Conservation (phyloP, 2,329 filamentous ascomycete genomes). For the Claviceps purpurea region DNA sequence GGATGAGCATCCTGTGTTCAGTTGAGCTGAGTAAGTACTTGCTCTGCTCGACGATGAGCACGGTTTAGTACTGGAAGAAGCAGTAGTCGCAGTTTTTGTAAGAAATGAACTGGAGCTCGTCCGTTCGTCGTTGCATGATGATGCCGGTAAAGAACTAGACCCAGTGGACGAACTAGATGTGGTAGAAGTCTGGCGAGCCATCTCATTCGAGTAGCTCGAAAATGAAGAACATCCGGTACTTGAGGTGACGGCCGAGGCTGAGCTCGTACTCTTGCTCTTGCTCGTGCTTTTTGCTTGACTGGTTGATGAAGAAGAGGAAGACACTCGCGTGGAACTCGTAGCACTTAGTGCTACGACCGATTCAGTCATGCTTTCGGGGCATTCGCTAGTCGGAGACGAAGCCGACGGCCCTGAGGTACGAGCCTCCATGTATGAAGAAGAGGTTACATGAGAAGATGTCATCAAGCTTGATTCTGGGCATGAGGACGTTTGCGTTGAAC, state of each 20-base stretch:
- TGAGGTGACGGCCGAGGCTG: not conserved
- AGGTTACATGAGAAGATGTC: not conserved
- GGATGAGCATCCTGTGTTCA: not conserved
- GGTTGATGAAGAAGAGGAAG: not conserved
- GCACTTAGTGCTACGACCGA: not conserved
- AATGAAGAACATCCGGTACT: not conserved
- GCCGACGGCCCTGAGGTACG: not conserved
- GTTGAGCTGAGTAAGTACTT: not conserved
- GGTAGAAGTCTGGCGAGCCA: not conserved
- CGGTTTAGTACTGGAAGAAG: not conserved
- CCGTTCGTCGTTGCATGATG: conserved; percentile 2
- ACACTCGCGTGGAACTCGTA: not conserved
- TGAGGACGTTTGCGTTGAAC: not conserved
- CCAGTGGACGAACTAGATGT: not conserved
- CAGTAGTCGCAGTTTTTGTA: not conserved
- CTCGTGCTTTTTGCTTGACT: not conserved
- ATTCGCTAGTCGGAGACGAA: not conserved
- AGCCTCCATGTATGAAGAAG: not conserved
- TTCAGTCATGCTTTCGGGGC: not conserved
- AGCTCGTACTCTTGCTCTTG: not conserved
- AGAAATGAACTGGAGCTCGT: not conserved
- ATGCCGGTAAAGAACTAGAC: not conserved
- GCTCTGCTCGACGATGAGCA: not conserved
- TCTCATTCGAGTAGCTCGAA: not conserved
- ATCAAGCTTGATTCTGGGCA: not conserved